phyloP scores from a whole-genome alignment of 140 eudicot species.

The Erigeron philadelphicus region DNA sequence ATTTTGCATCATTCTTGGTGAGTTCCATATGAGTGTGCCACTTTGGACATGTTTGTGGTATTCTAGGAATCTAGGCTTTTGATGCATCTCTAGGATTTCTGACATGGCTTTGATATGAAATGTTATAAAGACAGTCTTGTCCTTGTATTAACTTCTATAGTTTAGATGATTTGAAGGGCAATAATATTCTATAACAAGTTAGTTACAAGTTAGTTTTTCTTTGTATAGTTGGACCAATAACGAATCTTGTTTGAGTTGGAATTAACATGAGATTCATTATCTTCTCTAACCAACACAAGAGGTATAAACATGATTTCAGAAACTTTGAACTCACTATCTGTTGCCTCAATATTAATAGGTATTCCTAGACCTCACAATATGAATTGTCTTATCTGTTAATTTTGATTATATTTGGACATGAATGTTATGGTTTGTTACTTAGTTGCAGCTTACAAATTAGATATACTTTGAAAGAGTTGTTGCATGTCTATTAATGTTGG shows the following conservation, averaged over 20 bases:
- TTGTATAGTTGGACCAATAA: conserved; percentile 7
- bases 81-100: conserved; percentile 2
- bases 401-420: neutral
- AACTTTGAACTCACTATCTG: neutral
- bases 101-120: conserved; percentile 8
- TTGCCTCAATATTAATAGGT: neutral
- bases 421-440: conserved; percentile 6
- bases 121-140: neutral
- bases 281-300: neutral
- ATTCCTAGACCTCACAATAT: neutral
- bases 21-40: conserved; percentile 29
- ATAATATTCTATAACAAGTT: no score
- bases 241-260: conserved; percentile 4
- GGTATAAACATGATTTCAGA: neutral
- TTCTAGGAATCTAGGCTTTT: neutral
- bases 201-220: no score
- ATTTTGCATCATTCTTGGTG: conserved; percentile 96
- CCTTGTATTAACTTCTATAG: no score
- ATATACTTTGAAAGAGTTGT: conserved; percentile 9
- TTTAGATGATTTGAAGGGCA: no score
- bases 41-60: conserved; percentile 15
- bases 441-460: neutral
- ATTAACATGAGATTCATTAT: neutral
- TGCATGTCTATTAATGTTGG: neutral
- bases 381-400: neutral